Evolutionary conservation across 352 stramenopile species (phyloP).

Genomic region (Pythium sp.): DNA sequence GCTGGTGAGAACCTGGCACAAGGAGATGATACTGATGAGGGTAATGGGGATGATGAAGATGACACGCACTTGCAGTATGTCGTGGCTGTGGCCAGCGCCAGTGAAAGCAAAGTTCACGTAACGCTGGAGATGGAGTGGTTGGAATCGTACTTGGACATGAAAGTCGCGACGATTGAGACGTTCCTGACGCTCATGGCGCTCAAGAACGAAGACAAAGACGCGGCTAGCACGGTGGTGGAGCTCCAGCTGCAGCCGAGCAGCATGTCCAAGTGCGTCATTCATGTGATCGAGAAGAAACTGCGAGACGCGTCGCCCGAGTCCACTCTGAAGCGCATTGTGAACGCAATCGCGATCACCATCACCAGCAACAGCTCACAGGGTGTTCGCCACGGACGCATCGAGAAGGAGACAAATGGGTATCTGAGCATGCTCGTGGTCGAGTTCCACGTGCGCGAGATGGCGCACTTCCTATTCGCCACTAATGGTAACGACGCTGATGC

Average conservation of each 20-base stretch:
- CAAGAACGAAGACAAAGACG: slow-evolving; percentile 24
- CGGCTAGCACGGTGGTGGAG: slow-evolving; percentile 6
- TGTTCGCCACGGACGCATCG: slow-evolving; percentile 19
- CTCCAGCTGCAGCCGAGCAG: slow-evolving; percentile 41
- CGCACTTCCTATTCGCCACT: slow-evolving; percentile 22
- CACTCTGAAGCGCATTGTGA: slow-evolving; percentile 38
- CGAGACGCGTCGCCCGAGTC: slow-evolving; percentile 30
- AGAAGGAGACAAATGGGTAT: slow-evolving; percentile 59
- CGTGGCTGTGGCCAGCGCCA: slow-evolving; percentile 20
- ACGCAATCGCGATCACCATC: slow-evolving; percentile 20
- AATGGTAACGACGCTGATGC: not conserved
- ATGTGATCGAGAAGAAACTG: slow-evolving; percentile 52
- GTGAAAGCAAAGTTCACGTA: slow-evolving; percentile 13
- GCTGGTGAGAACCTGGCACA: not conserved
- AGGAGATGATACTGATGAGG: not conserved
- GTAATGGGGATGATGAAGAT: not conserved
- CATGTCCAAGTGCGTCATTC: slow-evolving; percentile 53
- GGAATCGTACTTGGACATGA: slow-evolving; percentile 67
- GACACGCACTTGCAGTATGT: slow-evolving; percentile 16
- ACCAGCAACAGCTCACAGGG: not conserved
- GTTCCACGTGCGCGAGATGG: slow-evolving; percentile 61
- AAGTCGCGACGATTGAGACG: slow-evolving; percentile 69
- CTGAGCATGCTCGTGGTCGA: slow-evolving; percentile 45
- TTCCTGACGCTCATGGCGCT: slow-evolving; percentile 67
- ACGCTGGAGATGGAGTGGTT: slow-evolving; percentile 59